A percentile compares a stretch with the other conserved stretches of the same genome.
Conservation (phyloP, 164 flowering plant genomes). For the Warburgia ugandensis region DNA sequence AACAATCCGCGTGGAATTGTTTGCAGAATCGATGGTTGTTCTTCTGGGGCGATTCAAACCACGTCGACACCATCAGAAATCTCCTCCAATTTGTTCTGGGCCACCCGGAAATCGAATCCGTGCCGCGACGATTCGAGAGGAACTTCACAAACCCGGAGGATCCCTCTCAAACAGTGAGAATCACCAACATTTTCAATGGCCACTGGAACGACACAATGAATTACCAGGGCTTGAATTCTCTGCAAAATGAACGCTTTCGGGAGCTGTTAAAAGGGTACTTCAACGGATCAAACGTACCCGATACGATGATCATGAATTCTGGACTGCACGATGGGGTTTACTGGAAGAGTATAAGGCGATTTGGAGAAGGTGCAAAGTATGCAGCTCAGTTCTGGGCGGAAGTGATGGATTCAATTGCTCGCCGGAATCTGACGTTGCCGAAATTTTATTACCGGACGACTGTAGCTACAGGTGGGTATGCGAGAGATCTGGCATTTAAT, state of each 20-base stretch:
- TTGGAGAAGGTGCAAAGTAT: conserved; percentile 39
- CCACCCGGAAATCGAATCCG: conserved; percentile 32
- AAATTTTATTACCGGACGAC: conserved; percentile 60
- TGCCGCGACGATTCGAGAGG: conserved; percentile 65
- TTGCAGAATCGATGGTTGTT: conserved; percentile 74
- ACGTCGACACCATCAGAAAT: conserved; percentile 88
- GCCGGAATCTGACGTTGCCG: conserved; percentile 37
- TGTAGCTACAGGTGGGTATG: conserved; percentile 82
- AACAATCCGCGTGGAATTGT: conserved; percentile 79
- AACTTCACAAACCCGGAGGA: conserved; percentile 68
- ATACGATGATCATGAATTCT: conserved; percentile 78
- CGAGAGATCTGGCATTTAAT: conserved; percentile 63
- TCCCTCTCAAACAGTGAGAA: conserved; percentile 48
- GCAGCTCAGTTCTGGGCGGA: conserved; percentile 74
- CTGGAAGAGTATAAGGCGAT: conserved; percentile 46
- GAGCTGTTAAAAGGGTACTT: conserved; percentile 51
- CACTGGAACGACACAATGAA: conserved; percentile 61
- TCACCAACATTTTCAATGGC: conserved; percentile 93
- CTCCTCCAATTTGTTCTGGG: conserved; percentile 66
- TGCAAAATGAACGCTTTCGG: conserved; percentile 47
- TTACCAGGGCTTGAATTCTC: conserved; percentile 69
- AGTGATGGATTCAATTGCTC: conserved; percentile 39
- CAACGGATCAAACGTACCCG: conserved; percentile 52
- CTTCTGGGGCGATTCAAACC: conserved; percentile 99
- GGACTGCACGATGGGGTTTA: conserved; percentile 86